Evolutionary conservation across 306 rosid species (phyloP), one percentile per base, ranked within the genome.

Genomic region (Cucumis sativus): DNA sequence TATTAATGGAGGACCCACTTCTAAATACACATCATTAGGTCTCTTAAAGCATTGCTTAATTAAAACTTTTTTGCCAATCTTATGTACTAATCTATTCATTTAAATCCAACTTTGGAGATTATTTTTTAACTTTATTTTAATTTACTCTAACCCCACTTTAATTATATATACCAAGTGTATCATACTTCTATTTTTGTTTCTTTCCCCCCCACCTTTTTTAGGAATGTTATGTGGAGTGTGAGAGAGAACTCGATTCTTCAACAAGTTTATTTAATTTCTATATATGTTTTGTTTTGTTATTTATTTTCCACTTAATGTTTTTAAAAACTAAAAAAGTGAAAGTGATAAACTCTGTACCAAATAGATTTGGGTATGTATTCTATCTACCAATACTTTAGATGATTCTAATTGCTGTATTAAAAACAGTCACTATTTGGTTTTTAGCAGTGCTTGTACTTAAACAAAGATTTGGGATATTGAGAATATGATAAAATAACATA

Each of bases 11-110:
- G 75, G 75, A 14, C 56, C 58, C 75, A 65, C 59, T 21, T 23
- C 58, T 3, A 25, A 70, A 70, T 70, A 70, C 74, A 70, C 20
- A 72, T 72, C 61, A 72, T 72, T 72, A 51, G 76, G 76, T 72
- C 76, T 28, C 76, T 72, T 72, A 72, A 72, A 72, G 76, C 76
- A 49, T 47, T 51, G 76, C 61, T 72, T 51, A 72, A 72, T 47
- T 49, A 15, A 16, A 72, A 28, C 76, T 71, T 20, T 68, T 20
- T 71, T 51, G 23, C 8, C 4, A 28, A 51, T 49, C 23, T 33
- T 72, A 64, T 23, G 61, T 72, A 72, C 76, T 51, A 47, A 25
- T 25, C 16, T 28, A 71, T 25, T 47, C 59, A 49, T 72, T 51
- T 49, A 49, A 71, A 23, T 37, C 20, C 16, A 21, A 45, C 57